Conservation (phyloP, 768 basidiomycete species). For the Pseudohyphozyma bogoriensis region DNA sequence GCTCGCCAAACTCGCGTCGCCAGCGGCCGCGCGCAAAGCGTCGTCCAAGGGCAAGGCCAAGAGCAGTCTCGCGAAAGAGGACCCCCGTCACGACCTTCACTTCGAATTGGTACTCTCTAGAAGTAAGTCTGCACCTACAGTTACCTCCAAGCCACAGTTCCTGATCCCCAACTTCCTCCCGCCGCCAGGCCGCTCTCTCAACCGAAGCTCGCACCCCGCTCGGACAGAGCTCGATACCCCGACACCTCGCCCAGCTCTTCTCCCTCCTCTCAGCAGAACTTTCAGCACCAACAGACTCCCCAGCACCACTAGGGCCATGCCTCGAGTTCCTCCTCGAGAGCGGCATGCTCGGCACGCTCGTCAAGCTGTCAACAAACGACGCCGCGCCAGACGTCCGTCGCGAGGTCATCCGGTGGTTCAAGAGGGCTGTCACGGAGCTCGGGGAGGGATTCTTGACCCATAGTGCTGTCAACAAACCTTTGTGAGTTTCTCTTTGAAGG, state of each 20-base stretch:
- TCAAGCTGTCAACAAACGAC: slow-evolving; percentile 73
- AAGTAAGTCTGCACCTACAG: background rate
- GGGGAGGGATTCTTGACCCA: slow-evolving; percentile 91
- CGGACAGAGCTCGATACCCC: background rate
- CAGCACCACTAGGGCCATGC: slow-evolving; percentile 8
- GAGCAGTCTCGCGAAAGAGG: background rate
- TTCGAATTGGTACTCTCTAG: background rate
- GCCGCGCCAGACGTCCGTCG: slow-evolving; percentile 82
- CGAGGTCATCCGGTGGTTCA: slow-evolving; percentile 73
- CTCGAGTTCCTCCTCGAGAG: slow-evolving; percentile 51
- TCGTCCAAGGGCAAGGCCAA: background rate
- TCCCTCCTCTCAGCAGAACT: background rate
- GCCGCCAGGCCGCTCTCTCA: background rate
- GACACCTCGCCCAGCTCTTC: slow-evolving; percentile 1
- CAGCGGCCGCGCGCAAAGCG: background rate
- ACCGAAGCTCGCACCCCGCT: background rate
- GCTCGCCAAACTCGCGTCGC: background rate
- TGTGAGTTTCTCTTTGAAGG: no score
- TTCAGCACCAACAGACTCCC: background rate
- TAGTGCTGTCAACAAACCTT: slow-evolving; percentile 52
- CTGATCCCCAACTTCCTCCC: background rate
- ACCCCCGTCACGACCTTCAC: background rate
- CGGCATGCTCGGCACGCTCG: slow-evolving; percentile 73
- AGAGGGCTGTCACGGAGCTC: slow-evolving; percentile 80
- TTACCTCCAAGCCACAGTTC: background rate